These are phyloP conservation scores for Leccinum pachyderme DNA, from an alignment of 1,284 basidiomycete genomes.

Conservation along the genomic window DNA sequence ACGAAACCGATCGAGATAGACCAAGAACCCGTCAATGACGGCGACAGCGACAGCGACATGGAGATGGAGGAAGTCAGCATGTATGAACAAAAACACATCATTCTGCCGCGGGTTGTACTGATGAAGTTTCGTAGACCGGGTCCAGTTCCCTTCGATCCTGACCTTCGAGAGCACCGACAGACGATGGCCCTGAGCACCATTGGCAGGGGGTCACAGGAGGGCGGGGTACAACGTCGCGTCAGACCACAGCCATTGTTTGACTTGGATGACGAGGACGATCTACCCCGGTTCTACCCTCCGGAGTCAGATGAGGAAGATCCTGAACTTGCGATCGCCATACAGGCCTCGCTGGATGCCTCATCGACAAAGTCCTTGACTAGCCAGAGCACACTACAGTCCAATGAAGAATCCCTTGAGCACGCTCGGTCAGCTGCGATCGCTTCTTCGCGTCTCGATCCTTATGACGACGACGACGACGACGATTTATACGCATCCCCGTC, in stretches of 20 bases:
- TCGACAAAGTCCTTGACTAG: slow-evolving; percentile 5
- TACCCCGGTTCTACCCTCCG: slow-evolving; percentile 16
- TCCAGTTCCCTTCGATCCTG: slow-evolving; percentile 48
- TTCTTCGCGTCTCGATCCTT: neutral
- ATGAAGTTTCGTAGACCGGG: slow-evolving; percentile 33
- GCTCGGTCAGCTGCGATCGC: slow-evolving; percentile 8
- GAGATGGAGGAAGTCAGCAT: slow-evolving; percentile 79
- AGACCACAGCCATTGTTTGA: slow-evolving; percentile 54
- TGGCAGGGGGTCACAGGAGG: slow-evolving; percentile 46
- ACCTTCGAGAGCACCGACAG: slow-evolving; percentile 66
- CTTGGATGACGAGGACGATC: slow-evolving; percentile 48
- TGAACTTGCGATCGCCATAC: slow-evolving; percentile 55
- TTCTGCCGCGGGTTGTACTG: slow-evolving; percentile 9
- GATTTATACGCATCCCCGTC: slow-evolving; percentile 49
- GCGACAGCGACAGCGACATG: slow-evolving; percentile 53
- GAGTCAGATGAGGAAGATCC: slow-evolving; percentile 54
- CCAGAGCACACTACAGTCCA: slow-evolving; percentile 5
- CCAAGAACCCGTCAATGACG: slow-evolving; percentile 38
- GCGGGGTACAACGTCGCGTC: slow-evolving; percentile 32
- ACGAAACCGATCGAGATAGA: slow-evolving; percentile 88
- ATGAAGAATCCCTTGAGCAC: neutral
- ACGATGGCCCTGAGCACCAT: slow-evolving; percentile 68
- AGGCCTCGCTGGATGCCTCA: slow-evolving; percentile 48
- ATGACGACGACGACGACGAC: slow-evolving; percentile 34
- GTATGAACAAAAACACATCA: slow-evolving; percentile 41